Evolutionary conservation across 1,284 basidiomycete species (phyloP).

Genomic region (Lignosus rhinocerotis): DNA sequence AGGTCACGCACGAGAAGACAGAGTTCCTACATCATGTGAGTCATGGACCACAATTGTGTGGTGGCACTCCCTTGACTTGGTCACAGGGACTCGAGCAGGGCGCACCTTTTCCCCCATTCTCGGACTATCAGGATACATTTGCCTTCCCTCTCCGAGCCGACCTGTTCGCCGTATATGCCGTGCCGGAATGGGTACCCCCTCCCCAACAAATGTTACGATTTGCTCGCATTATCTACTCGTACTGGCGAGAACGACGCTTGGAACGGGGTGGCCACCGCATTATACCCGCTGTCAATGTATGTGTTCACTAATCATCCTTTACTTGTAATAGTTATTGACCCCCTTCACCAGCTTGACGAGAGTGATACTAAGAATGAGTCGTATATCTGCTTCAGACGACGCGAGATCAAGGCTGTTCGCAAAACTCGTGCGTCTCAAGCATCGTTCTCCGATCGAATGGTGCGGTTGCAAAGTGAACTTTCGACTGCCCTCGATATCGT

Average conservation of each 20-base stretch:
- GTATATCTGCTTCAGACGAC: conserved; percentile 96
- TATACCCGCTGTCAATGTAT: conserved; percentile 35
- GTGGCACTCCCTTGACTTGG: neutral
- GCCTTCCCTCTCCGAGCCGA: conserved; percentile 23
- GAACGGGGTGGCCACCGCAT: conserved; percentile 35
- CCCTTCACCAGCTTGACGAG: conserved; percentile 74
- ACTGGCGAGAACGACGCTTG: conserved; percentile 35
- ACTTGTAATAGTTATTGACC: too few species aligned
- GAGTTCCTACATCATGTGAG: conserved; percentile 91
- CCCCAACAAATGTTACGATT: conserved; percentile 27
- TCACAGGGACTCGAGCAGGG: conserved; percentile 60
- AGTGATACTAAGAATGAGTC: conserved; percentile 90
- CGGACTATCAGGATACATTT: conserved; percentile 48
- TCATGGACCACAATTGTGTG: neutral
- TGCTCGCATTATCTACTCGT: conserved; percentile 31
- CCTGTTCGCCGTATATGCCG: conserved; percentile 31
- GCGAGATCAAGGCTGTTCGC: conserved; percentile 92
- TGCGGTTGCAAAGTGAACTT: conserved; percentile 80
- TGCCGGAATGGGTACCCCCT: conserved; percentile 31
- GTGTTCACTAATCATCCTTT: conserved; percentile 2
- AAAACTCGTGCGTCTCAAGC: conserved; percentile 93
- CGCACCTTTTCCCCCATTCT: conserved; percentile 74
- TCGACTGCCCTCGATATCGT: conserved; percentile 74
- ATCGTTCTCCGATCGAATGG: conserved; percentile 85
- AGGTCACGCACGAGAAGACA: conserved; percentile 86